Base-by-base conservation (phyloP, 73 alveolate genomes). In the Paramecium caudatum region DNA sequence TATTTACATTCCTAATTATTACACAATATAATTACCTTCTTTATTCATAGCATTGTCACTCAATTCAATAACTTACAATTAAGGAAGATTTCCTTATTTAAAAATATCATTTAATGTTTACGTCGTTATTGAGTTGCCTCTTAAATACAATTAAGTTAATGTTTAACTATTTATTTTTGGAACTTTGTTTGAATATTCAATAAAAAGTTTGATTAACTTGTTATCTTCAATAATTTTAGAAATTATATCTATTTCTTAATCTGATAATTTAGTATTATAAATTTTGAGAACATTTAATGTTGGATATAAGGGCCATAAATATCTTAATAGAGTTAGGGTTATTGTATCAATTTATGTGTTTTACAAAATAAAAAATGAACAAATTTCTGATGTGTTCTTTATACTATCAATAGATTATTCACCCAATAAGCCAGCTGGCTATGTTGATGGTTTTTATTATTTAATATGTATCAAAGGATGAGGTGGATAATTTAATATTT, bases 351-450 rank as follows among this genome's bases (percentile, higher is more conserved):
- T 41, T 41, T 27, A 13, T 10, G 88, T 74, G 19, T 74, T 74
- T 45, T 74, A 27, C 1, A 74, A 21, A 6, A 43, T 34, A 7
- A 74, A 39, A 15, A 74, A 74, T 74, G 36, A 74, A 5, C 33
- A 41, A 0, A 39, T 37, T 16, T 74, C 88, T 39, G 43, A 16
- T 15, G 62, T 74, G 21, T 74, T 36, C 43, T 43, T 74, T 21
- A 74, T 74, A 25, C 88, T 74, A 74, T 74, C 88, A 12, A 74
- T 74, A 0, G 88, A 74, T 41, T 74, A 68, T 68, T 68, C 84
- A 15, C 84, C 84, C 30, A 68, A 43, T 33, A 68, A 68, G 34
- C 34, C 34, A 5, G 47, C 7, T 41, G 7, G 50, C 7, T 12
- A 8, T 41, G 7, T 34, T 9, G 37, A 12, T 23, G 46, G 80